Evolutionary conservation across 305 asterid genomes (phyloP).

Genomic region (Stenogyne calaminthoides): DNA sequence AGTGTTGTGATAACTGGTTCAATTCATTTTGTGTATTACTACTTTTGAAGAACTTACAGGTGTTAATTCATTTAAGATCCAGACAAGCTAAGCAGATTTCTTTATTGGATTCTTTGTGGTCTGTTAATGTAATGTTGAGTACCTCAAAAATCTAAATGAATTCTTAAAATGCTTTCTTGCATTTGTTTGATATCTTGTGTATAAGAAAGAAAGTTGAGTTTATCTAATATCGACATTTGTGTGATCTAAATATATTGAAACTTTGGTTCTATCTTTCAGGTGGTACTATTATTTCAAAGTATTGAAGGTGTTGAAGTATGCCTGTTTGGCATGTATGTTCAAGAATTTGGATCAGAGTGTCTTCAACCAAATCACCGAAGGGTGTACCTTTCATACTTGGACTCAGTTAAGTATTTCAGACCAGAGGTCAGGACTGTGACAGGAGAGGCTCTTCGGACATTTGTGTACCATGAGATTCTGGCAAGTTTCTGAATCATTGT

Average conservation of each 20-base stretch:
- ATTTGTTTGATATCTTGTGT: conserved; percentile 17
- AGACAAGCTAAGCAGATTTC: conserved; percentile 16
- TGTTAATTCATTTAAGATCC: conserved; percentile 1
- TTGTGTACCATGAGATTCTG: conserved; percentile 97
- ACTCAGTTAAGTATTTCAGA: conserved; percentile 98
- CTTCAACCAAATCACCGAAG: conserved; percentile 97
- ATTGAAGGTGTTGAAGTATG: conserved; percentile 99
- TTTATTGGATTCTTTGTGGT: background rate
- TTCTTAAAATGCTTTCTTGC: conserved; percentile 12
- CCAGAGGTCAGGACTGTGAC: conserved; percentile 88
- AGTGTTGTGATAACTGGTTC: conserved; percentile 15
- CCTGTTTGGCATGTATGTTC: conserved; percentile 98
- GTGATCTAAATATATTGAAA: conserved; percentile 17
- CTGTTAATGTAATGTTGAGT: conserved; percentile 5
- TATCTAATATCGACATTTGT: conserved; percentile 3
- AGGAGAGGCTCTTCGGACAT: conserved; percentile 99
- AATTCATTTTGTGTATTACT: conserved; percentile 4
- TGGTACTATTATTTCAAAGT: conserved; percentile 83
- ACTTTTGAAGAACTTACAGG: background rate
- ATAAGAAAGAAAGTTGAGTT: conserved; percentile 14
- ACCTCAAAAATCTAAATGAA: background rate
- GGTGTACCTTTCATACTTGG: conserved; percentile 95
- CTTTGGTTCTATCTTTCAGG: conserved; percentile 56
- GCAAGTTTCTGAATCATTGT: conserved; percentile 46
- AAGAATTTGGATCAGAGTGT: conserved; percentile 99